These are phyloP conservation scores for Talaromyces amestolkiae DNA, from an alignment of 2,329 filamentous ascomycete species.

Conservation along the genomic window DNA sequence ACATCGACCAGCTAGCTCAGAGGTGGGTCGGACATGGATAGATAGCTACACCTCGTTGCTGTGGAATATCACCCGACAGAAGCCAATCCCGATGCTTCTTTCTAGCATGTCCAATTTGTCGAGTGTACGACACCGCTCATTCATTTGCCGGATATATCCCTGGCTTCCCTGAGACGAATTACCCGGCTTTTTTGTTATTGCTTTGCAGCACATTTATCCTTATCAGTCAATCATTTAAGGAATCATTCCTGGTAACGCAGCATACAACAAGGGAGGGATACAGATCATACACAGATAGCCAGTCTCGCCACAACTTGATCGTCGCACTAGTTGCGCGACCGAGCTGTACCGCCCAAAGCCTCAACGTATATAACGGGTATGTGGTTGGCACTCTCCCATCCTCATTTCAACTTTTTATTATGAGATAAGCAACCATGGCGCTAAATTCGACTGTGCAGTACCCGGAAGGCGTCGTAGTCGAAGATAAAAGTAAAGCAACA, in stretches of 20 bases:
- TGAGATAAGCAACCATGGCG: slow-evolving; percentile 13
- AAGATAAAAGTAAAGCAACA: slow-evolving; percentile 8
- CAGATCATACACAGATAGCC: neutral
- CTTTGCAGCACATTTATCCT: slow-evolving; percentile 4
- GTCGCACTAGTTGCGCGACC: neutral
- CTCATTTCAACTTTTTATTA: neutral
- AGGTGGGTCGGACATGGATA: slow-evolving; percentile 13
- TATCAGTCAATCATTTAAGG: neutral
- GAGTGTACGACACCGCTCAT: neutral
- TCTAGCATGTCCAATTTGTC: slow-evolving; percentile 3
- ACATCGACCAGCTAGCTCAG: neutral
- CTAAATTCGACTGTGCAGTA: slow-evolving; percentile 10
- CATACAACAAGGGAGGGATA: neutral
- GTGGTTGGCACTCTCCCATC: neutral
- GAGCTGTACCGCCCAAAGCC: neutral
- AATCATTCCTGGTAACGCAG: neutral
- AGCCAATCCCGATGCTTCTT: slow-evolving; percentile 10
- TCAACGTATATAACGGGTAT: slow-evolving; percentile 8
- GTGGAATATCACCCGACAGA: neutral
- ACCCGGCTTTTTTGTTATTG: neutral
- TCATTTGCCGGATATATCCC: neutral
- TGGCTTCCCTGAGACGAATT: neutral
- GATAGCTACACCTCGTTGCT: slow-evolving; percentile 3
- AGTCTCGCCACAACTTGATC: neutral
- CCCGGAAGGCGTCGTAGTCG: neutral